Base-by-base conservation (phyloP, 345 rosid species). In the Adansonia digitata region DNA sequence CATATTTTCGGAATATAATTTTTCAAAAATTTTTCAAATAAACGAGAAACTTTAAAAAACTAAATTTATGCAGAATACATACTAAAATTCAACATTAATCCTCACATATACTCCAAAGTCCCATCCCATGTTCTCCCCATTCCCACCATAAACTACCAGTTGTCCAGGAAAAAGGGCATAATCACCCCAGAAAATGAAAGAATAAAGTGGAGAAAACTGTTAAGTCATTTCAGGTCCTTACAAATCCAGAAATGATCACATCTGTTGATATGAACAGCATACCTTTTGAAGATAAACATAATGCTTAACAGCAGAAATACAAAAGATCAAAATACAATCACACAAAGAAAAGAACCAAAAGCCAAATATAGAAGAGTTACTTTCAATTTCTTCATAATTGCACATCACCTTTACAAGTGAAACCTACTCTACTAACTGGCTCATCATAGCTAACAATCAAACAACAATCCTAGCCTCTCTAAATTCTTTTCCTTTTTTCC, bases 321-420 rank as follows among this genome's bases (percentile, higher is more conserved):
- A 76, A n/a, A n/a, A 60, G 31, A 74, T 24, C 34, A 56, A 39
- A 27, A 56, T 22, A 68, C 13, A 34, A 37, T 37, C 52, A 53
- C 46, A 37, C 52, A 15, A 48, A 27, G 46, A 24, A 14, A 14
- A 13, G 45, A 24, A 35, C 27, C 52, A 51, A 60, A 43, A 75
- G 48, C 52, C 84, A 82, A 72, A 74, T 66, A 43, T 42, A 20
- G 46, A 59, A 7, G 8, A 34, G 35, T 57, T 56, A 5, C 59
- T 80, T 80, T 73, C 82, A 80, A 72, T 72, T 78, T 48, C 82
- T 66, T 69, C 84, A 86, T 84, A 75, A 86, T 86, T 80, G 77
- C 63, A 75, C 83, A 75, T 86, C 46, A 22, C 40, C 81, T 82
- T 60, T 77, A 80, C 75, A 74, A 76, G 48, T 69, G 51, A 74